phyloP scores from a whole-genome alignment of 805 yeast genomes.

The Hyphopichia homilentoma region DNA sequence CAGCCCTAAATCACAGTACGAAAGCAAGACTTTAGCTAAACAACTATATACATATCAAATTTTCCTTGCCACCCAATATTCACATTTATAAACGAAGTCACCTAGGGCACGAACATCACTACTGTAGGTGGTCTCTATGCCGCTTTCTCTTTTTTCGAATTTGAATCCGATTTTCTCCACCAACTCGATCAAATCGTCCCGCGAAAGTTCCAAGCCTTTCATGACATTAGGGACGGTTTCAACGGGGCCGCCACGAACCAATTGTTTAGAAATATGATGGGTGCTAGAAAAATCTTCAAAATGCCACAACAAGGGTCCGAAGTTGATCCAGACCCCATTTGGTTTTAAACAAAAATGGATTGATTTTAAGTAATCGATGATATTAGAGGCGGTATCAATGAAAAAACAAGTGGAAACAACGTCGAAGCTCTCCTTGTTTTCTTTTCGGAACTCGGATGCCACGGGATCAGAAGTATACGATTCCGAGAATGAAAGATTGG shows the following conservation, averaged over 20 bases:
- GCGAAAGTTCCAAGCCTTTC: constrained; percentile 57
- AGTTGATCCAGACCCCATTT: constrained; percentile 57
- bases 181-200: constrained; percentile 50
- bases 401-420: constrained; percentile 55
- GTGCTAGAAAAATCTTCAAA: constrained; percentile 49
- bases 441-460: constrained; percentile 40
- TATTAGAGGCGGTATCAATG: constrained; percentile 59
- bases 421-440: constrained; percentile 38
- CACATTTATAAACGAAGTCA: constrained; percentile 56
- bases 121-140: constrained; percentile 50
- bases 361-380: constrained; percentile 53
- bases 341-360: constrained; percentile 42
- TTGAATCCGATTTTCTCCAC: constrained; percentile 48
- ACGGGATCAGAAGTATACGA: constrained; percentile 32
- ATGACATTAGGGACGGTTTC: constrained; percentile 29
- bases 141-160: constrained; percentile 41
- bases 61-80: constrained; percentile 61
- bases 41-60: constrained; percentile 2
- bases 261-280: constrained; percentile 11
- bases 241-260: constrained; percentile 16
- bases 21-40: too few relatives aligned
- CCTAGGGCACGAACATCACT: constrained; percentile 50
- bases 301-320: constrained; percentile 74
- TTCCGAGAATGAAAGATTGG: constrained; percentile 28
- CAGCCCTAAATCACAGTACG: too few relatives aligned